Evolutionary conservation across 495 filamentous ascomycete genomes (phyloP), one percentile per base, ranked within the genome.

Genomic region (Xylaria intraflava): DNA sequence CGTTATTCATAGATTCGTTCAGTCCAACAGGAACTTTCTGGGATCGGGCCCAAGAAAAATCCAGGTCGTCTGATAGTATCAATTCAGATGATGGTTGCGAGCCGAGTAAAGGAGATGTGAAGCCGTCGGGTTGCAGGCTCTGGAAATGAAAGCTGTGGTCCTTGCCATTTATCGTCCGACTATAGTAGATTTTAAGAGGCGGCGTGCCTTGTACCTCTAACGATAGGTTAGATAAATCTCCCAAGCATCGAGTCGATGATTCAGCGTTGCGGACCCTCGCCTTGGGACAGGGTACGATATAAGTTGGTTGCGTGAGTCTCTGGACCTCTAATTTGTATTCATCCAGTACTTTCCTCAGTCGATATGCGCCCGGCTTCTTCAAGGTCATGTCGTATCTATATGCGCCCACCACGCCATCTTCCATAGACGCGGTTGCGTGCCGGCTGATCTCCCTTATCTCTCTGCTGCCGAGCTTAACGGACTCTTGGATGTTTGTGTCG

Each of bases 291-390:
- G 78, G 69, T 19, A 90, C 87, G 49, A 98, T 86, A 40, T 93
- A 79, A 0, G 90, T 84, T 61, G 88, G 83, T 12, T 86, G 88
- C 9, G 71, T 74, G 33, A 78, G 76, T 53, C 85, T 80, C 50
- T 88, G 87, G 10, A 98, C 90, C 64, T 96, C 91, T 2, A 97
- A 79, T 63, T 95, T 90, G 46, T 91, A 89, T 65, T 96, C 85
- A 65, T 98, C 93, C 22, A 95, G 76, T 8, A 96, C 90, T 53
- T 83, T 86, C 36, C 84, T 77, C 14, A 98, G 77, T 35, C 85
- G 80, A 68, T 98, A 98, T 31, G 89, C 80, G 17, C 93, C 93
- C 2, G 89, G 81, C 65, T 90, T 87, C 69, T 87, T 90, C 10
- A 90, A 73, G 2, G 79, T 71, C 45, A 86, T 82, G 26, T 81